phyloP scores from a whole-genome alignment of 192 early-diverging fungal genomes.

The Pilaira anomala region DNA sequence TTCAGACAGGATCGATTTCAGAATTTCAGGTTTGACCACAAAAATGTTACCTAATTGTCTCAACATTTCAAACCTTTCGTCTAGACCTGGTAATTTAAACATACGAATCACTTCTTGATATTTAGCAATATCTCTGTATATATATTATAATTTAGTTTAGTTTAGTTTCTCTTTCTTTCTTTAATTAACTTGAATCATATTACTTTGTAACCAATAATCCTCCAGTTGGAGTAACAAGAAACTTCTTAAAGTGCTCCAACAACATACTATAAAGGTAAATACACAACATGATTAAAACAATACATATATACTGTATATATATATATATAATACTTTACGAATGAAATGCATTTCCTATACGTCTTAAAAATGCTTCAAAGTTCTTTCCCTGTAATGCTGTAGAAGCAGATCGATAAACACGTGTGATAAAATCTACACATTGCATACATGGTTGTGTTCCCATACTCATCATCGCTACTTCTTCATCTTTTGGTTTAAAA shows the following conservation, averaged over 20 bases:
- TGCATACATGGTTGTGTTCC: slow-evolving; percentile 80
- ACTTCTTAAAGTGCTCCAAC: slow-evolving; percentile 92
- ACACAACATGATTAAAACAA: slow-evolving; percentile 10
- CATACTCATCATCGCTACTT: slow-evolving; percentile 62
- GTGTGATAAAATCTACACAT: slow-evolving; percentile 72
- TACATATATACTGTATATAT: too few relatives aligned
- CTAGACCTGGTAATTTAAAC: slow-evolving; percentile 72
- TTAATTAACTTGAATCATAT: too few relatives aligned
- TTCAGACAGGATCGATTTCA: slow-evolving; percentile 84
- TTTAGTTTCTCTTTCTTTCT: slow-evolving; percentile 1
- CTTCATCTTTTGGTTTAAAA: slow-evolving; percentile 88
- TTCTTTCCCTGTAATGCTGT: slow-evolving; percentile 73
- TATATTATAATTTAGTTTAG: background rate
- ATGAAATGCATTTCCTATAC: slow-evolving; percentile 80
- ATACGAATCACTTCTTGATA: slow-evolving; percentile 83
- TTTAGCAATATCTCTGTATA: slow-evolving; percentile 81
- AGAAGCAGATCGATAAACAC: slow-evolving; percentile 56
- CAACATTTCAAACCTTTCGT: slow-evolving; percentile 86
- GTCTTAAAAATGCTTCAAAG: slow-evolving; percentile 68
- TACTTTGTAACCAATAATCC: slow-evolving; percentile 86
- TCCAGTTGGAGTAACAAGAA: slow-evolving; percentile 77
- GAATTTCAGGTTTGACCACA: slow-evolving; percentile 85
- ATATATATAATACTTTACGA: slow-evolving; percentile 46
- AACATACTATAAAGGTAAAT: too few relatives aligned
- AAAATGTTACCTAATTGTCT: slow-evolving; percentile 93